Conservation (phyloP, 768 basidiomycete genomes). For the Artomyces pyxidatus region DNA sequence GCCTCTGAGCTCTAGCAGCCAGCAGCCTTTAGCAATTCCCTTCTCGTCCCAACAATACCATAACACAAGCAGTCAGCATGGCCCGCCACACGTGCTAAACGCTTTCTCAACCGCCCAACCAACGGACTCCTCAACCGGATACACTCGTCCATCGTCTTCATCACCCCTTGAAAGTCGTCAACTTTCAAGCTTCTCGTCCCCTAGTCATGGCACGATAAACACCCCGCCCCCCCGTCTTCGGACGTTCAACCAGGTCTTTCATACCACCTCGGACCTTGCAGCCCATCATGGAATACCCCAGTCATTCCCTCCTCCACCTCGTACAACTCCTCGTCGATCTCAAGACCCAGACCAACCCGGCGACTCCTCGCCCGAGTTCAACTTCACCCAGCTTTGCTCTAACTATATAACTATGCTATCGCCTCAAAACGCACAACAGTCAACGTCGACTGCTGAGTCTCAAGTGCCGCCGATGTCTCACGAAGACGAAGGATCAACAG, state of each 20-base stretch:
- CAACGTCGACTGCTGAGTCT: slow-evolving; percentile 27
- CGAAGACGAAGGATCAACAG: not conserved
- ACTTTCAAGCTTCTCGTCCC: slow-evolving; percentile 44
- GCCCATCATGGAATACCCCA: slow-evolving; percentile 76
- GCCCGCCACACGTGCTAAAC: slow-evolving; percentile 39
- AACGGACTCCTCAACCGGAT: slow-evolving; percentile 27
- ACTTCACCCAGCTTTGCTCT: slow-evolving; percentile 37
- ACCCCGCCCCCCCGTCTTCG: slow-evolving; percentile 46
- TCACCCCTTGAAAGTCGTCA: slow-evolving; percentile 39
- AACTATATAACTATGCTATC: slow-evolving; percentile 68
- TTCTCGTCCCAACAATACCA: slow-evolving; percentile 27
- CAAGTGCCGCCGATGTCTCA: slow-evolving; percentile 18
- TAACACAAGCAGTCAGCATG: slow-evolving; percentile 34
- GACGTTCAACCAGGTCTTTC: slow-evolving; percentile 58
- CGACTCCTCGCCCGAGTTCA: slow-evolving; percentile 31
- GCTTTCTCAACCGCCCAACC: slow-evolving; percentile 27
- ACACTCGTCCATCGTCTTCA: slow-evolving; percentile 30
- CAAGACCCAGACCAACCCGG: slow-evolving; percentile 26
- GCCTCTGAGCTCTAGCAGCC: slow-evolving; percentile 21
- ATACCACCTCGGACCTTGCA: slow-evolving; percentile 58
- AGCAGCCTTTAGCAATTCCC: slow-evolving; percentile 43
- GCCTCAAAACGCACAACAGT: slow-evolving; percentile 35
- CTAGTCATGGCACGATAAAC: slow-evolving; percentile 56
- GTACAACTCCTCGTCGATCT: slow-evolving; percentile 41
- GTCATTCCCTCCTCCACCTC: slow-evolving; percentile 59